Base-by-base conservation (phyloP, 2,329 filamentous ascomycete genomes). In the Ustilaginoidea virens region DNA sequence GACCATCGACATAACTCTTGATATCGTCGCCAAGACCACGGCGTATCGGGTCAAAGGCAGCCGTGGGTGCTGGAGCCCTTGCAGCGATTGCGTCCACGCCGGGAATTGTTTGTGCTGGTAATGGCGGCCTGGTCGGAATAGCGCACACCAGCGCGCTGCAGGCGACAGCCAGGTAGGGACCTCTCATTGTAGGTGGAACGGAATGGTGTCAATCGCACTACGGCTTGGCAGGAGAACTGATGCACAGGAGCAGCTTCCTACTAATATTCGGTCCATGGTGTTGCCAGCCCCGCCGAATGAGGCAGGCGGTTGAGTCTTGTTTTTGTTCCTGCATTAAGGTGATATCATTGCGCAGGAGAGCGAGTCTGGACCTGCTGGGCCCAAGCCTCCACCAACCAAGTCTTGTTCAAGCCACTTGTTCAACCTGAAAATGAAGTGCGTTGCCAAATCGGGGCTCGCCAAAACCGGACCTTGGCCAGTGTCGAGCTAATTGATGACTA, bases 1-100 rank as follows among this genome's bases (percentile, higher is more conserved):
- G 46, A 25, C 69, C 53, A 29, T 60, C 51, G 35, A 66, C 54
- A 34, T 72, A 60, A 36, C 63, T 61, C 25, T 58, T 56, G 7
- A 69, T 51, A 31, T 64, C 51, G 29, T 51, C 45, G 23, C 45
- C 42, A 6, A 61, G 32, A 28, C 48, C 48, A 16, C 56, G 49
- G 19, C 55, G 30, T 17, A 41, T 31, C 9, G 49, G 33, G 7
- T 30, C 36, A 4, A 40, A 34, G 5, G 31, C 27, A 1, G 30
- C 34, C 10, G 48, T 48, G 14, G 48, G 43, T 17, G 41, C 38
- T 6, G 43, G 39, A 11, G 37, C 41, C 25, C 32, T 33, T 17
- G 30, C 33, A 11, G 37, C 36, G 7, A 30, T 28, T 13, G 7
- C 25, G 21, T 32, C 23, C 14, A 12, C 16, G 5, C 17, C 21